Percentiles rank a stretch among this genome's conserved stretches.
These are phyloP conservation scores for Leptoxyphium fumago DNA, from an alignment of 2,329 filamentous ascomycete species.

Conservation along the genomic window DNA sequence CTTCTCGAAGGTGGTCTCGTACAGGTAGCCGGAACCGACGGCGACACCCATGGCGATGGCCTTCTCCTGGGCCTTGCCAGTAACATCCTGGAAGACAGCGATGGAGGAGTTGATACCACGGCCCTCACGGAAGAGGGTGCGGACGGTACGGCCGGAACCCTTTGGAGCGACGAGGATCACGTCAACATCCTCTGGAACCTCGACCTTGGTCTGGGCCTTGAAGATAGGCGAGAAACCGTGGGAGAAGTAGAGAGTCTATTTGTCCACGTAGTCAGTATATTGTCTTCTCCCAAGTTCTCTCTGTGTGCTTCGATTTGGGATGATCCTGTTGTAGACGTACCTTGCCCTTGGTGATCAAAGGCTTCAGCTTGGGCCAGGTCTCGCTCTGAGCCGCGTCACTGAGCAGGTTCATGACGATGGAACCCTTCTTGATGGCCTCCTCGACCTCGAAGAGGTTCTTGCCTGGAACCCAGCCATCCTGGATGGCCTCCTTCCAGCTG, in stretches of 20 bases:
- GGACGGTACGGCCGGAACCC: conserved; percentile 96
- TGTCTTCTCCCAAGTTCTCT: too few relatives aligned
- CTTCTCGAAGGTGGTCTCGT: conserved; percentile 99
- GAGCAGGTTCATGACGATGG: conserved; percentile 98
- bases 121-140: conserved; percentile 96
- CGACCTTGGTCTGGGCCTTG: conserved; percentile 98
- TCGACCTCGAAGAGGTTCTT: conserved; percentile 99
- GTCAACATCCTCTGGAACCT: conserved; percentile 87
- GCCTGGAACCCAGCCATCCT: conserved; percentile 96
- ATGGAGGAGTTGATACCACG: conserved; percentile 99
- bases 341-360: conserved; percentile 97
- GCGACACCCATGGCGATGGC: conserved; percentile 92
- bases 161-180: conserved; percentile 99
- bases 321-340: conserved; percentile 32
- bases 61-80: conserved; percentile 96
- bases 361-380: conserved; percentile 98
- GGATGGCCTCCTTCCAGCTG: conserved; percentile 93
- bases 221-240: conserved; percentile 99
- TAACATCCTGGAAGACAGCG: conserved; percentile 96
- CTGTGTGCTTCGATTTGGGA: background rate
- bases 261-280: background rate
- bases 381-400: conserved; percentile 94
- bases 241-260: conserved; percentile 96
- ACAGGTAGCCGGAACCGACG: conserved; percentile 94
- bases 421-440: conserved; percentile 84